Base-by-base conservation (phyloP, 2,329 filamentous ascomycete species). In the Fusarium sp. region DNA sequence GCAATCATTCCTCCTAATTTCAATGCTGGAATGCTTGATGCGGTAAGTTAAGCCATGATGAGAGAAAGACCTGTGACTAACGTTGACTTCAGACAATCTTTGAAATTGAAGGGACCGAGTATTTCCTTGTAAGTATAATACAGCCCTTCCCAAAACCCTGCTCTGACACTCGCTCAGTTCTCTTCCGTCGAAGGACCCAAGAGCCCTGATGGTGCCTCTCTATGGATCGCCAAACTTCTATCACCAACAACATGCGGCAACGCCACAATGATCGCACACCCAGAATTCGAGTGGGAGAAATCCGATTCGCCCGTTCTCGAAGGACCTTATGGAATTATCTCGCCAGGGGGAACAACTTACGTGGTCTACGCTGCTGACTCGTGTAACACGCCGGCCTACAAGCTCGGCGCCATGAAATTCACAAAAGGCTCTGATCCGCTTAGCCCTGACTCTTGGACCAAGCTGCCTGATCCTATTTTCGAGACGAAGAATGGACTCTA, bases 131-230 rank as follows among this genome's bases (percentile, higher is more conserved):
- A 16, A n/a, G 54, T 7, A 6, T n/a, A 1, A 3, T 0, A 3
- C 7, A 11, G 7, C 5, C n/a, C 14, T 24, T 14, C 1, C 6
- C 1, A 24, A 13, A 2, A 0, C 6, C 5, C 2, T 16, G 0
- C 22, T 10, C 54, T 57, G 4, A 57, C 1, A 11, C 1, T 1
- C 6, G 0, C 3, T 16, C 8, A 57, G 54, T 57, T 47, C 54
- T 57, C 54, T 31, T 57, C 54, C 2, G 54, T 57, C 12, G 30
- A 57, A 11, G 54, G 54, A 18, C 54, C 54, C 3, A 47, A 57
- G 6, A 57, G 54, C 3, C 54, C 54, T n/a, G 24, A 48, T n/a
- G 54, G 54, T 18, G 50, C 50, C 0, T 53, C 50, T 1, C 20
- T 53, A 1, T 53, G 50, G 50, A 53, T 53, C 24, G 33, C 50